phyloP scores from a whole-genome alignment of 371 early-diverging fungal species.

The Dinochytrium kinnereticum region DNA sequence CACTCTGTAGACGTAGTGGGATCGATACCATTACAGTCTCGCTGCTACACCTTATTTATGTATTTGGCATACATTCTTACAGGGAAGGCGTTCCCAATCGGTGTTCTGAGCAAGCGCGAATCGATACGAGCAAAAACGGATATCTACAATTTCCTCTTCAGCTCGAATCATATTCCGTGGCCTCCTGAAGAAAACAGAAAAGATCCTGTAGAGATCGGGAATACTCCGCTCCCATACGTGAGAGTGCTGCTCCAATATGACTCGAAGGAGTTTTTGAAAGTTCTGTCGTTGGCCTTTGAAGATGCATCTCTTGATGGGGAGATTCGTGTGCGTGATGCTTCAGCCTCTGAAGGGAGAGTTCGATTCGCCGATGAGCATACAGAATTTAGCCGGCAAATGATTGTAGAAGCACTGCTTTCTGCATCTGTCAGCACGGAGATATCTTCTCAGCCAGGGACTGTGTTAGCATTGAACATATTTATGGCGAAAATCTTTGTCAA shows the following conservation, averaged over 20 bases:
- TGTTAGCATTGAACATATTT: constrained; percentile 70
- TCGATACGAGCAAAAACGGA: constrained; percentile 73
- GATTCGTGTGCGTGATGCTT: constrained; percentile 52
- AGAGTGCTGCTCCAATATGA: constrained; percentile 69
- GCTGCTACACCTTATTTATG: constrained; percentile 68
- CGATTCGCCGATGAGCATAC: constrained; percentile 40
- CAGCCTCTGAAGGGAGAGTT: constrained; percentile 66
- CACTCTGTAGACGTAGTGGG: background rate
- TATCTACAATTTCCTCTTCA: constrained; percentile 79
- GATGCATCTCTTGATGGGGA: constrained; percentile 73
- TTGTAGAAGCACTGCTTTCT: constrained; percentile 73
- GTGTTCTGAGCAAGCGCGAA: constrained; percentile 56
- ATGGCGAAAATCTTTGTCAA: constrained; percentile 69
- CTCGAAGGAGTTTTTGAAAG: constrained; percentile 68
- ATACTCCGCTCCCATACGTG: constrained; percentile 73
- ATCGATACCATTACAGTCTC: constrained; percentile 6
- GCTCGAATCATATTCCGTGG: constrained; percentile 74
- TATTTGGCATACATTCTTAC: constrained; percentile 73
- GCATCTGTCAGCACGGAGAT: constrained; percentile 40
- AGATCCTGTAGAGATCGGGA: constrained; percentile 51
- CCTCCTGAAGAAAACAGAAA: constrained; percentile 59
- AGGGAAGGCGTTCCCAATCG: constrained; percentile 78
- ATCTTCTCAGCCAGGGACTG: background rate
- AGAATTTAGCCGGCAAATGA: constrained; percentile 71
- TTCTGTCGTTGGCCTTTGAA: constrained; percentile 70